phyloP scores from a whole-genome alignment of 1,284 basidiomycete species.

The Neonothopanus nambi region DNA sequence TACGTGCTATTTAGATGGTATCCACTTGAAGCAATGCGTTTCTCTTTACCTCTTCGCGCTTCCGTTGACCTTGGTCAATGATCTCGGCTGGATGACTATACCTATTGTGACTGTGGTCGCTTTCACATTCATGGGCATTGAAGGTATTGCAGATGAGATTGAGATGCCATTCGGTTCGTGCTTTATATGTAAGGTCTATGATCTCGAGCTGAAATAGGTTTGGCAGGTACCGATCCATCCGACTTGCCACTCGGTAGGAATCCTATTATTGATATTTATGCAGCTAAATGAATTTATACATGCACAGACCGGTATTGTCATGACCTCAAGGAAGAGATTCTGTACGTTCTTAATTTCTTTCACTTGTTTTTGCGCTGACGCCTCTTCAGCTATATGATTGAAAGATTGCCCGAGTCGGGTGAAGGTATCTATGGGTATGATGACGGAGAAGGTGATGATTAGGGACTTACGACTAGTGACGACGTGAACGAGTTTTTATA shows the following conservation, averaged over 20 bases:
- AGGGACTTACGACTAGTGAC: conserved; percentile 22
- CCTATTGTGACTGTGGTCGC: conserved; percentile 83
- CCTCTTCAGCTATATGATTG: conserved; percentile 66
- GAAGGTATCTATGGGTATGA: conserved; percentile 65
- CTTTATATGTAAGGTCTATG: conserved; percentile 5
- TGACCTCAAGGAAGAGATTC: conserved; percentile 82
- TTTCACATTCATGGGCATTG: conserved; percentile 91
- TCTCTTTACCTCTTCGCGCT: conserved; percentile 85
- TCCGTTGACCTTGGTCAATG: conserved; percentile 79
- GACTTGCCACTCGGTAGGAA: conserved; percentile 71
- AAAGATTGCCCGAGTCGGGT: conserved; percentile 76
- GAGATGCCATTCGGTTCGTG: conserved; percentile 82
- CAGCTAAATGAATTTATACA: conserved; percentile 16
- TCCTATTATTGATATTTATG: background rate
- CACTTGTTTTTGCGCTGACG: conserved; percentile 6
- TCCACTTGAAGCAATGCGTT: conserved; percentile 94
- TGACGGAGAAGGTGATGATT: conserved; percentile 78
- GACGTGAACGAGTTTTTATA: background rate
- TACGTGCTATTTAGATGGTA: conserved; percentile 52
- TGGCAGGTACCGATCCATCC: conserved; percentile 55
- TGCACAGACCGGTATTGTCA: conserved; percentile 75
- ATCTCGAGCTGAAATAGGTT: conserved; percentile 9
- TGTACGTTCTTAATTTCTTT: conserved; percentile 47
- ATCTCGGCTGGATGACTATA: conserved; percentile 79
- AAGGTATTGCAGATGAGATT: conserved; percentile 90